Base-by-base conservation (phyloP, 2,329 filamentous ascomycete species). In the Incumbomyces lentus region DNA sequence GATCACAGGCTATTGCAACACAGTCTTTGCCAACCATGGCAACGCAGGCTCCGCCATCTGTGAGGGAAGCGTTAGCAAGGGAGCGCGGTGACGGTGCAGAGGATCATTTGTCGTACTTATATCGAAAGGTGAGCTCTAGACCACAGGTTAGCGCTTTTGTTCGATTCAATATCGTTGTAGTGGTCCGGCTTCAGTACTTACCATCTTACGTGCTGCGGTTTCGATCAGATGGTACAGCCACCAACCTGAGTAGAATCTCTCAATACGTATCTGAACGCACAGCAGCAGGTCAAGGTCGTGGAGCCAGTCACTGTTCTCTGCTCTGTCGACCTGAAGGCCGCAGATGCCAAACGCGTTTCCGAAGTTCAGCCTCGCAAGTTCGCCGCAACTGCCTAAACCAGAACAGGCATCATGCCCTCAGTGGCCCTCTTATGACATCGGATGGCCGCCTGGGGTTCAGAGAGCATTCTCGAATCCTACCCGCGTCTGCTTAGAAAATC, bases 21-120 rank as follows among this genome's bases (percentile, higher is more conserved):
- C 92, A 98, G 81, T 96, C 89, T 73, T 98, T 96, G 75, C 92
- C 92, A 56, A 95, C 89, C 92, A 96, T 96, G 69, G 90, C 90
- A 58, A 96, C 88, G 71, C 84, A 90, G 73, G 90, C 90, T 67
- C 90, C 90, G 72, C 90, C 90, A 68, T 82, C 78, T 81, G 55
- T 47, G 38, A 37, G 44, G 4, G 31, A 29, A 16, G 34, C 5
- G 14, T 59, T 48, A 58, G 49, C 48, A 47, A 46, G 11, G 26
- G 38, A 29, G 35, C 35, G 17, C 3, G 29, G n/a, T 16, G 14
- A 12, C 19, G 6, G 31, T 22, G 34, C 44, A 30, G 48, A n/a
- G 47, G 36, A 54, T 33, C 43, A 40, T 49, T 40, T 36, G 49
- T 58, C 79, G 66, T 76, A 95, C 88, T 95, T 82, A 95, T 95